Evolutionary conservation across 1,139 yeast species (phyloP), one percentile per base, ranked within the genome.

Genomic region (Debaryomycetaceae sp.): DNA sequence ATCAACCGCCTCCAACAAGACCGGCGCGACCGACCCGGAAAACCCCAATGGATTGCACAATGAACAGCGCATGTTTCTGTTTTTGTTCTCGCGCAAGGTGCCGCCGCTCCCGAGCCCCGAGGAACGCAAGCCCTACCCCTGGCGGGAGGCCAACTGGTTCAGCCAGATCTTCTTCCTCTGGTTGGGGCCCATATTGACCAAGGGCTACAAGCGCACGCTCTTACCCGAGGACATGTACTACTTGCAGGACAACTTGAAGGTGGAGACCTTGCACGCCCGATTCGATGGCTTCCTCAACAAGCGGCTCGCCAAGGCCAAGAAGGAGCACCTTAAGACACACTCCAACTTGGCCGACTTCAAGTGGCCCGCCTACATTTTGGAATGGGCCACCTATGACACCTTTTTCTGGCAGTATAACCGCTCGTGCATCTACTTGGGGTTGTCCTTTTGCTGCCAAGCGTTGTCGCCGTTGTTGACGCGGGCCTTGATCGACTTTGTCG

Each of bases 121-220:
- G 17, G 72, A 66, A 31, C 46, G 73, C 25, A 43, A 43, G 21
- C 43, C 47, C 2, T 66, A 63, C 40, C 71, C 70, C 4, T 63
- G 69, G 67, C 51, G 52, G 25, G 34, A 28, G 6, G 43, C 53
- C 9, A 57, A 54, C 34, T 28, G 41, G 4, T 23, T 61, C 14
- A 46, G 42, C 28, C 51, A 60, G 38, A 43, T 59, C 19, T 46
- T 64, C 3, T 66, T 66, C 38, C 52, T 51, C 49, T 66, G 74
- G 73, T 47, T 66, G 34, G 52, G 56, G 51, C 71, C 72, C 8
- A 49, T 65, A 8, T 44, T 66, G 36, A 40, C 45, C 23, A 62
- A 58, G 38, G 74, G 73, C 10, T 67, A 66, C 44, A 60, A 61
- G 39, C 47, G 73, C 34, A 65, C 71, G 2, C 54, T 67, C 37